Evolutionary conservation across 345 rosid species (phyloP), one percentile per base, ranked within the genome.

Genomic region (Salix viminalis): DNA sequence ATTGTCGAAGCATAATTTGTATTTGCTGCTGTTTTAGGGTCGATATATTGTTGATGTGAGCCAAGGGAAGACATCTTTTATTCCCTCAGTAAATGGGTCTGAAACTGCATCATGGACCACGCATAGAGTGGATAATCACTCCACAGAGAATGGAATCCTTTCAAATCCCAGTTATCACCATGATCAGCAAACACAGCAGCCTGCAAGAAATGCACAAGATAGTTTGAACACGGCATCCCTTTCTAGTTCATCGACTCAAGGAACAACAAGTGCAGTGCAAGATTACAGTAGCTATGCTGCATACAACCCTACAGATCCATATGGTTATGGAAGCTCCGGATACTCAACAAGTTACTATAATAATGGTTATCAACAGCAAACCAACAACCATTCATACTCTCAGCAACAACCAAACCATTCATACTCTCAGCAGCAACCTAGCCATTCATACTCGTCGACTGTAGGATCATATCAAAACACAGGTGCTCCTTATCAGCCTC

Each of bases 401-500:
- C 78, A 60, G 65, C 74, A 68, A 65, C 82, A 79, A 83, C 87
- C 89, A 74, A 91, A 79, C 83, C 91, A 89, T 69, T 81, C 97
- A 19, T 91, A 89, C 82, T 67, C 97, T 80, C 97, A 91, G 87
- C 94, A 89, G 81, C 96, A 87, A 30, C 76, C 75, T 34, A 73
- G 50, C 56, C 64, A 79, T 39, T 14, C 67, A 16, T 79, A 79
- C 83, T 65, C 98, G 76, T 95, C 88, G 89, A 91, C 97, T 80
- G 87, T 84, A 76, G 97, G 89, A 86, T 90, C 96, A 77, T 96
- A 94, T 89, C 98, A 92, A 89, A 96, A 91, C 83, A 89, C 99
- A 89, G 95, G 98, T 92, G 94, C 92, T 91, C 89, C 97, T 92
- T 92, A 89, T 90, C 97, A 94, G 94, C 98, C 98, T 89, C 81